Evolutionary conservation across 805 yeast genomes (phyloP).

Genomic region (Priceomyces carsonii): DNA sequence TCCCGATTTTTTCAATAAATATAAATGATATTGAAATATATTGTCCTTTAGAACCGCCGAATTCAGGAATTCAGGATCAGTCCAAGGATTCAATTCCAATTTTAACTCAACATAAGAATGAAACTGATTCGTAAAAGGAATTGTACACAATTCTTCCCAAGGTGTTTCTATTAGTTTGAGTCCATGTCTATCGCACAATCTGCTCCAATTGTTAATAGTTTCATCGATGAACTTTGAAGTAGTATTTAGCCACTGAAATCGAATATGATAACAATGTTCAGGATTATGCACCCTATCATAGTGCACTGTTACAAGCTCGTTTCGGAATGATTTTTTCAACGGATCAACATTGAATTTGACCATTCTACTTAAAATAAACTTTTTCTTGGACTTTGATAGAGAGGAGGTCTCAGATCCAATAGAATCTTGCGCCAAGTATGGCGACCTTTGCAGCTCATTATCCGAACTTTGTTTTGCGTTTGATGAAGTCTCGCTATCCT

Average conservation of each 20-base stretch:
- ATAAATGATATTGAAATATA: constrained; percentile 75
- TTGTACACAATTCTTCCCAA: constrained; percentile 78
- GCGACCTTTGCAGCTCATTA: constrained; percentile 28
- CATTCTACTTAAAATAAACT: constrained; percentile 64
- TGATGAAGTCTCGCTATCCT: constrained; percentile 11
- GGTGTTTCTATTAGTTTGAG: constrained; percentile 81
- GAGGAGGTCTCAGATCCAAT: constrained; percentile 24
- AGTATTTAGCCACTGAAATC: constrained; percentile 90
- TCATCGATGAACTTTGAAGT: constrained; percentile 63
- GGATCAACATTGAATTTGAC: constrained; percentile 78
- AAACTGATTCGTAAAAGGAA: constrained; percentile 81
- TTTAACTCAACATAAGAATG: constrained; percentile 76
- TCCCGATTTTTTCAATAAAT: constrained; percentile 65
- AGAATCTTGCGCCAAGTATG: constrained; percentile 17
- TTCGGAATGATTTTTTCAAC: constrained; percentile 64
- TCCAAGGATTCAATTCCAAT: constrained; percentile 72
- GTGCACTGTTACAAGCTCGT: constrained; percentile 79
- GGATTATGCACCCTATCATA: constrained; percentile 93
- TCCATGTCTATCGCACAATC: constrained; percentile 85
- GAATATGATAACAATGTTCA: constrained; percentile 87
- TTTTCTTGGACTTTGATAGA: constrained; percentile 22
- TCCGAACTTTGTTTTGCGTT: constrained; percentile 27
- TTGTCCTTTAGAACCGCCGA: constrained; percentile 46
- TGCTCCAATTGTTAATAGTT: constrained; percentile 56
- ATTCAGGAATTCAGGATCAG: constrained; percentile 51